These are phyloP conservation scores for Thuidium tamariscinum DNA, from an alignment of 225 moss, liverwort and hornwort species.

Conservation along the genomic window DNA sequence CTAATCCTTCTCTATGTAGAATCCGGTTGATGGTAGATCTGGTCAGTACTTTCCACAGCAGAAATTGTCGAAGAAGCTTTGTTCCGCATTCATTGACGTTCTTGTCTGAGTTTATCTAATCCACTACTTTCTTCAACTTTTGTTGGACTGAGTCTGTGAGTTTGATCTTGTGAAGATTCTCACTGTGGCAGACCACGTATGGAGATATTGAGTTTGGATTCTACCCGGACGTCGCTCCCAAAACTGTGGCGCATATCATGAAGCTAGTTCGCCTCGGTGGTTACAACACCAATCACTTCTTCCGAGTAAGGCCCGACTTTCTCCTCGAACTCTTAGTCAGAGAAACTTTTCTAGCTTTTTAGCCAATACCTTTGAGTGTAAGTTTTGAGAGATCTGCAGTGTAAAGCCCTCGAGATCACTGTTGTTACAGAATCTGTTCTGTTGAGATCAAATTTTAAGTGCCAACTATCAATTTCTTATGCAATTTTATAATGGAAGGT, in stretches of 20 bases:
- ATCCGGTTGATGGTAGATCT: not conserved
- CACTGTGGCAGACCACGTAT: constrained; percentile 56
- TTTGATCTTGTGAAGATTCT: not conserved
- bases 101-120: not conserved
- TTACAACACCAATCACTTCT: constrained; percentile 97
- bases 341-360: not conserved
- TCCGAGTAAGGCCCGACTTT: constrained; percentile 42
- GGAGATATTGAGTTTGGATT: constrained; percentile 98
- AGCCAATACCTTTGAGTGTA: not conserved
- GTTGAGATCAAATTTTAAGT: not conserved
- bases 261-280: constrained; percentile 80
- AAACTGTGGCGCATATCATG: constrained; percentile 80
- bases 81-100: not conserved
- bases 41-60: not conserved
- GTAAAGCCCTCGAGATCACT: not conserved
- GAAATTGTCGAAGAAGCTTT: not conserved
- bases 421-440: not conserved
- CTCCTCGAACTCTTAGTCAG: not conserved
- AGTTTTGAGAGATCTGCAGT: not conserved
- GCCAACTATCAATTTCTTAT: not conserved
- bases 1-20: not conserved
- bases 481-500: not conserved
- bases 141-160: not conserved
- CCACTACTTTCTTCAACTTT: not conserved
- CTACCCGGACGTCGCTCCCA: constrained; percentile 81